Evolutionary conservation across 768 basidiomycete genomes (phyloP).

Genomic region (Terana coerulea): DNA sequence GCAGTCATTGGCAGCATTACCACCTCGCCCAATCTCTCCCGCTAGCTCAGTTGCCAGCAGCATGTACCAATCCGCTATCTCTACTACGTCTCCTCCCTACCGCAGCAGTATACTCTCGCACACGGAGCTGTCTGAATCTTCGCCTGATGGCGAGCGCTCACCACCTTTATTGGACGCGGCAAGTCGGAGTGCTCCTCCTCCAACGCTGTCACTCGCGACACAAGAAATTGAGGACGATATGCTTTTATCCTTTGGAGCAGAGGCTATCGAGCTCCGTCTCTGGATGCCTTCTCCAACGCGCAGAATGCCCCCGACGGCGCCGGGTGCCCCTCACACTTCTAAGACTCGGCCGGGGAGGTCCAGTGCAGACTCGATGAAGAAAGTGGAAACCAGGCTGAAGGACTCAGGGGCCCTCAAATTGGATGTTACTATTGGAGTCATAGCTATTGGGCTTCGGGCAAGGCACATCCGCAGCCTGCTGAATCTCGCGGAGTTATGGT

Average conservation of each 20-base stretch:
- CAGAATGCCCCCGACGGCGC: conserved; percentile 16
- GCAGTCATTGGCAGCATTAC: conserved; percentile 66
- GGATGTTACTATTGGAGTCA: conserved; percentile 41
- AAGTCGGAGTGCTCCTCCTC: neutral
- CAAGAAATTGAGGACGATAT: conserved; percentile 35
- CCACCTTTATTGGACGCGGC: no score
- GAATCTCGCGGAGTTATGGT: conserved; percentile 25
- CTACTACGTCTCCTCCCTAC: conserved; percentile 29
- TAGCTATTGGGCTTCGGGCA: conserved; percentile 55
- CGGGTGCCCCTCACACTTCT: no score
- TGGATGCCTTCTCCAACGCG: conserved; percentile 37
- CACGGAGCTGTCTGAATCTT: no score
- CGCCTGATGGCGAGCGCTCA: no score
- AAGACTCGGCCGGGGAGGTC: no score
- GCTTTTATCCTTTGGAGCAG: conserved; percentile 58
- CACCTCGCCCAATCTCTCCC: conserved; percentile 27
- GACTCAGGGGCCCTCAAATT: conserved; percentile 23
- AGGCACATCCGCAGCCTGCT: conserved; percentile 52
- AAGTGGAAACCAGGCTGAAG: neutral
- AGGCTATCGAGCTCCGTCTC: conserved; percentile 57
- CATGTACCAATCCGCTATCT: conserved; percentile 77
- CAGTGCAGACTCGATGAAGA: no score
- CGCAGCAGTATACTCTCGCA: no score
- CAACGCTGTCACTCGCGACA: neutral
- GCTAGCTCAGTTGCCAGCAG: conserved; percentile 51